Base-by-base conservation (phyloP, 176 grass and related monocot genomes). In the Musa beccarii region DNA sequence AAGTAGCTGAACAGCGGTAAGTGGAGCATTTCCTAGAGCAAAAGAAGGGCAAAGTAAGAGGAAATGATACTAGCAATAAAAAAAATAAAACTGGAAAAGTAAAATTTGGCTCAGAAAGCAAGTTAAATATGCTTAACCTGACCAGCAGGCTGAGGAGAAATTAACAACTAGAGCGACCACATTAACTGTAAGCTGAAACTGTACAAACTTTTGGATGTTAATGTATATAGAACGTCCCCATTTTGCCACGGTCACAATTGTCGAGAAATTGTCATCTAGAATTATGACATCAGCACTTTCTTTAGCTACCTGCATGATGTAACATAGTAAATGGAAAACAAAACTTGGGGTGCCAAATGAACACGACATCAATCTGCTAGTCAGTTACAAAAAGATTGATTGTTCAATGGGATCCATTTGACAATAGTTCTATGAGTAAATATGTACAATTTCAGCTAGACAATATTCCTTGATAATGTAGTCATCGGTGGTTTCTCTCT, bases 141-240 rank as follows among this genome's bases (percentile, higher is more conserved):
- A 52, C 68, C 68, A 70, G 51, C 92, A 91, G 63, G 92, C 92
- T 49, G 92, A 91, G 53, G 86, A 86, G 49, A 96, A 96, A 74
- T 96, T 96, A 73, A 91, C 83, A 28, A 91, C 81, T 49, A 96
- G 73, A 78, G 92, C 92, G 80, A 96, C 92, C 80, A 96, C 90
- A 71, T 96, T 96, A 24, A 96, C 88, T 23, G 92, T 96, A 72
- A 96, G 77, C 84, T 96, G 92, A 80, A 96, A 96, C 78, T 96
- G 88, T 53, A 96, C 92, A 75, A 96, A 96, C 70, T 96, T 96
- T 81, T 96, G 88, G 66, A 96, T 96, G 88, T 96, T 96, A 69
- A 91, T 84, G 59, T 96, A 96, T 86, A 96, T 86, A 1, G 92
- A 83, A 80, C 92, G 88, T 28, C 92, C 92, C 92, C 92, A 96